Base-by-base conservation (phyloP, 768 basidiomycete genomes). In the Collybiopsis luxurians region DNA sequence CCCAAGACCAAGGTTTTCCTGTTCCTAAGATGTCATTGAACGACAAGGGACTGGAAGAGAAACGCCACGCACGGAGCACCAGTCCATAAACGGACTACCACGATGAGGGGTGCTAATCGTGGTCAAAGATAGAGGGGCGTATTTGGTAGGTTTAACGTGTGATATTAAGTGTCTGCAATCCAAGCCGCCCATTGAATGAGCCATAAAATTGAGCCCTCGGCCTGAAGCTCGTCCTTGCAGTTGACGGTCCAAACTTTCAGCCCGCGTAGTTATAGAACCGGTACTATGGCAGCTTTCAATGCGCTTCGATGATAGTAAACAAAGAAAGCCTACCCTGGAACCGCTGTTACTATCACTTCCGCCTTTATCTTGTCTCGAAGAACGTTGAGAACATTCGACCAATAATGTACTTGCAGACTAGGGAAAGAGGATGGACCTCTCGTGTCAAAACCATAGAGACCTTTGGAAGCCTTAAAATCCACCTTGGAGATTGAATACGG, bases 51-150 rank as follows among this genome's bases (percentile, higher is more conserved):
- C 31, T 36, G 24, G 55, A n/a, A 40, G 45, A 26, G 17, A 3
- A 17, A 38, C 28, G 56, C 43, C 26, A 24, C 89, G 66, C 65
- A 91, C 92, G 48, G 84, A 80, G 74, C 96, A 98, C 97, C 97
- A 99, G 69, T 97, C 93, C 97, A 99, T 99, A 71, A 99, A 98
- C 1, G 96, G 95, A 63, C 91, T 93, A 31, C 97, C 96, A 17
- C 93, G 83, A 69, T 99, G 97, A 15, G 97, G 97, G 0, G 97
- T 98, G 24, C 87, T 86, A 61, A 99, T 82, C 21, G 87, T 90
- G 1, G 90, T 98, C 57, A 99, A 74, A 6, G 92, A 95, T 28
- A 94, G 71, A 1, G 97, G 95, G 1, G 80, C 80, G 71, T 98
- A 98, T 50, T 89, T 85, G 10, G 73, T 78, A 0, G 96, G 94